These are phyloP conservation scores for Starmera stellimalicola DNA, from an alignment of 1,139 yeast genomes.

Conservation along the genomic window DNA sequence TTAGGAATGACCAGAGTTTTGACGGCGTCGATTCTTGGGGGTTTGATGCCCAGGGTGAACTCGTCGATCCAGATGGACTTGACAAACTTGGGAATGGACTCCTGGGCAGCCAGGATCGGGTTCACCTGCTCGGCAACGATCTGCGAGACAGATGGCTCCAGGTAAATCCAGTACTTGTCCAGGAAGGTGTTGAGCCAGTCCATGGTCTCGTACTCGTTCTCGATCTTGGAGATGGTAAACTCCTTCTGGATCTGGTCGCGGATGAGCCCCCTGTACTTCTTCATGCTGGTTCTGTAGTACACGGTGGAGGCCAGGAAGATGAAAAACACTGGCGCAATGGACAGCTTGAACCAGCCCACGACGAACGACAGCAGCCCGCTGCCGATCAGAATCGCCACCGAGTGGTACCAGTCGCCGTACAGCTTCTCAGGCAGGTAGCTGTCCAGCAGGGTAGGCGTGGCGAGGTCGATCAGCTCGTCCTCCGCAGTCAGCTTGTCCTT, in stretches of 20 bases:
- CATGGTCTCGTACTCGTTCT: slow-evolving; percentile 83
- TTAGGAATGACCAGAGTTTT: slow-evolving; percentile 83
- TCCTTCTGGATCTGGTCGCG: slow-evolving; percentile 84
- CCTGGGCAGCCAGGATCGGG: slow-evolving; percentile 61
- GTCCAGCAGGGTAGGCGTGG: slow-evolving; percentile 59
- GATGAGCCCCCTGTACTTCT: slow-evolving; percentile 63
- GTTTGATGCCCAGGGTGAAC: slow-evolving; percentile 89
- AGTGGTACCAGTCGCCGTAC: slow-evolving; percentile 96
- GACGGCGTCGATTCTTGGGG: slow-evolving; percentile 84
- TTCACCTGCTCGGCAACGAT: slow-evolving; percentile 81
- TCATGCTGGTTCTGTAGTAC: slow-evolving; percentile 73
- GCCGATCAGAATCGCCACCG: slow-evolving; percentile 54
- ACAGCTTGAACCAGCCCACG: slow-evolving; percentile 67
- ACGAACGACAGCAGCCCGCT: slow-evolving; percentile 70
- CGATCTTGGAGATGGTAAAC: slow-evolving; percentile 68
- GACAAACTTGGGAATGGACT: slow-evolving; percentile 76
- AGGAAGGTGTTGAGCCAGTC: slow-evolving; percentile 89
- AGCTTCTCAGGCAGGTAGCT: slow-evolving; percentile 58
- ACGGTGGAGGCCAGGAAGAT: slow-evolving; percentile 51
- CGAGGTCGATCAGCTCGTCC: slow-evolving; percentile 62
- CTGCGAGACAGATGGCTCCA: slow-evolving; percentile 86
- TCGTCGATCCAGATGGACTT: slow-evolving; percentile 78
- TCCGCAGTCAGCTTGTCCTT: slow-evolving; percentile 54
- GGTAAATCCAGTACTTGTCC: slow-evolving; percentile 82
- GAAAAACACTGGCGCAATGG: slow-evolving; percentile 73